Base-by-base conservation (phyloP, 2,329 filamentous ascomycete genomes). In the Chaetomiaceae sp. region DNA sequence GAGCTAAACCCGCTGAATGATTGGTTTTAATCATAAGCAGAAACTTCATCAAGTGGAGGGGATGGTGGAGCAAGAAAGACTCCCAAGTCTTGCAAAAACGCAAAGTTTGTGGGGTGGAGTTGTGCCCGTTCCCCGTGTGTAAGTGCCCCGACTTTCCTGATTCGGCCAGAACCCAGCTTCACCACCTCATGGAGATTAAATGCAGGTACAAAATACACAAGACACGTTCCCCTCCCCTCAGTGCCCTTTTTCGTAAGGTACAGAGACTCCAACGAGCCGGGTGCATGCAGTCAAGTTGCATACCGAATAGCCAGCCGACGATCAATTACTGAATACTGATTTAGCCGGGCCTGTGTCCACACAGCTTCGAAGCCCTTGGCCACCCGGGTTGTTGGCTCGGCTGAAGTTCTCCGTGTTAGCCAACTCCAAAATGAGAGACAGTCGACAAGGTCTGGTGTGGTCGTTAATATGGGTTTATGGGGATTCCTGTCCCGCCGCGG, bases 1-100 rank as follows among this genome's bases (percentile, higher is more conserved):
- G 55, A 56, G 55, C 55, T 56, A 56, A 56, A 56, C 55, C 55
- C 55, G 55, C 55, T 51, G 38, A 10, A 17, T 48, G 33, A 39
- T 31, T 44, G 31, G 40, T 19, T 14, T 5, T 21, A 1, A 2
- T 2, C 12, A 13, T 5, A 6, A n/a, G 23, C 16, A 21, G 12
- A 43, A 2, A 4, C 10, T n/a, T 48, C 35, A 40, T 19, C n/a
- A 34, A 13, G 27, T 17, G 45, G 30, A 13, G 27, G 13, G 45
- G 30, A 23, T 35, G 17, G 19, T 16, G 20, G n/a, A n/a, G 13
- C 7, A 34, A 33, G 25, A 7, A 27, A 10, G 3, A 3, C 25
- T 27, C 6, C 23, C 23, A 25, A 9, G 23, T 25, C 23, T n/a
- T n/a, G n/a, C n/a, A n/a, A n/a, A n/a, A n/a, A n/a, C n/a, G n/a